Evolutionary conservation across 2,329 filamentous ascomycete genomes (phyloP).

Genomic region (Fusarium brachygibbosum): DNA sequence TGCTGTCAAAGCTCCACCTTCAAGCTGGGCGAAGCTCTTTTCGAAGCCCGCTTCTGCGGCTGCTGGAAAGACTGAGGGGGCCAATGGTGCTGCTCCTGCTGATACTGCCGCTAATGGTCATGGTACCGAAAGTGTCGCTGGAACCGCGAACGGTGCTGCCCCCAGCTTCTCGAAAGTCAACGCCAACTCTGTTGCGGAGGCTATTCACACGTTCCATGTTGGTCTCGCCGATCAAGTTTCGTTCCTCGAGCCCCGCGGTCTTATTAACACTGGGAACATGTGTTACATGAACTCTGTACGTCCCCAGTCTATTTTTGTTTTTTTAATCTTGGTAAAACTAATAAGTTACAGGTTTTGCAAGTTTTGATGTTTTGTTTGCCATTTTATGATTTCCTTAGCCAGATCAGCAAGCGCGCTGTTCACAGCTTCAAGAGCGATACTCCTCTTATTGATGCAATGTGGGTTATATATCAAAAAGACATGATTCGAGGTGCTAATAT

Average conservation of each 20-base stretch:
- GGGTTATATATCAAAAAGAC: constrained; percentile 56
- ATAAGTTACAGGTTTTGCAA: constrained; percentile 82
- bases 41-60: constrained; percentile 48
- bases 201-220: constrained; percentile 79
- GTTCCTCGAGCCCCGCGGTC: constrained; percentile 91
- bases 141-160: constrained; percentile 43
- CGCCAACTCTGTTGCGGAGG: constrained; percentile 77
- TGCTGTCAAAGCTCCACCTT: constrained; percentile 51
- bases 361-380: constrained; percentile 93
- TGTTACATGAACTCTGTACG: constrained; percentile 99
- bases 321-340: constrained; percentile 46
- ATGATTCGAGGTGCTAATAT: constrained; percentile 9
- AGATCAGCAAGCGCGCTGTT: constrained; percentile 83
- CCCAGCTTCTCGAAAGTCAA: constrained; percentile 61
- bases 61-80: constrained; percentile 29
- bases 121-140: constrained; percentile 28
- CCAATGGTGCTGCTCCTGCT: constrained; percentile 49
- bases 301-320: constrained; percentile 22
- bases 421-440: constrained; percentile 97
- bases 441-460: constrained; percentile 94
- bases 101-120: constrained; percentile 46
- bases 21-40: constrained; percentile 60
- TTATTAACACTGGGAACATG: constrained; percentile 98
- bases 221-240: constrained; percentile 74
- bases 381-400: constrained; percentile 94